phyloP scores from a whole-genome alignment of 345 rosid genomes.

The Hypericum perforatum region DNA sequence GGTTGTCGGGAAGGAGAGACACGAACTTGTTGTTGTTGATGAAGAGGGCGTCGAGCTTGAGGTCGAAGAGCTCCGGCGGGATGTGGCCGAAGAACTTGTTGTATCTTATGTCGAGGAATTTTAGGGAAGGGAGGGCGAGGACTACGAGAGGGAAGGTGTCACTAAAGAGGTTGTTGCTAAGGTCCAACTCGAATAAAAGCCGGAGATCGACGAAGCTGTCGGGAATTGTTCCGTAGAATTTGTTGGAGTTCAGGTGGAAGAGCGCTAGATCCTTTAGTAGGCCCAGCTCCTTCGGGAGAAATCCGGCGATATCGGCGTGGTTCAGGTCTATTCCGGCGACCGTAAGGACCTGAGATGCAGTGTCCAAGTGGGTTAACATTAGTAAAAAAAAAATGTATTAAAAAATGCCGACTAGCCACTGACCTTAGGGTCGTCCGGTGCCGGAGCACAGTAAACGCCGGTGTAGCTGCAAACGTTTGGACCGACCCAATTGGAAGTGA shows the following conservation, averaged over 20 bases:
- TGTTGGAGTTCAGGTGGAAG: slow-evolving; percentile 71
- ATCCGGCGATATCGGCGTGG: slow-evolving; percentile 58
- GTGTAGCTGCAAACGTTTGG: slow-evolving; percentile 80
- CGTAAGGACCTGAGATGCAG: slow-evolving; percentile 17
- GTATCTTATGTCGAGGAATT: slow-evolving; percentile 67
- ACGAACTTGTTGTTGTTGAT: slow-evolving; percentile 72
- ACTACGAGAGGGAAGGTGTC: slow-evolving; percentile 59
- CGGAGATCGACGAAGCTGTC: slow-evolving; percentile 29
- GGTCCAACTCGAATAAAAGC: slow-evolving; percentile 61
- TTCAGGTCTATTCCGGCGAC: slow-evolving; percentile 86
- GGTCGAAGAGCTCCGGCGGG: slow-evolving; percentile 49
- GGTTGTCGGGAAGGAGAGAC: slow-evolving; percentile 49
- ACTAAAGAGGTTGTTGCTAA: slow-evolving; percentile 59
- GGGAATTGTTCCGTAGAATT: slow-evolving; percentile 56
- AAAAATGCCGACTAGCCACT: too few relatives aligned
- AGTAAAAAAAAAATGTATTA: too few relatives aligned
- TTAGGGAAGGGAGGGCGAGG: slow-evolving; percentile 52
- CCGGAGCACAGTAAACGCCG: slow-evolving; percentile 71
- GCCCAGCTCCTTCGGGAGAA: slow-evolving; percentile 56
- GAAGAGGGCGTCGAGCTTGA: slow-evolving; percentile 73
- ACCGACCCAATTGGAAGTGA: slow-evolving; percentile 67
- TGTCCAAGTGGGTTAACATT: too few relatives aligned
- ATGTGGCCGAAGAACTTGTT: slow-evolving; percentile 49
- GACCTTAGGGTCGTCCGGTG: slow-evolving; percentile 34
- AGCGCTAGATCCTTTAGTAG: slow-evolving; percentile 67